Base-by-base conservation (phyloP, 805 yeast genomes). In the Wickerhamomyces pijperi region DNA sequence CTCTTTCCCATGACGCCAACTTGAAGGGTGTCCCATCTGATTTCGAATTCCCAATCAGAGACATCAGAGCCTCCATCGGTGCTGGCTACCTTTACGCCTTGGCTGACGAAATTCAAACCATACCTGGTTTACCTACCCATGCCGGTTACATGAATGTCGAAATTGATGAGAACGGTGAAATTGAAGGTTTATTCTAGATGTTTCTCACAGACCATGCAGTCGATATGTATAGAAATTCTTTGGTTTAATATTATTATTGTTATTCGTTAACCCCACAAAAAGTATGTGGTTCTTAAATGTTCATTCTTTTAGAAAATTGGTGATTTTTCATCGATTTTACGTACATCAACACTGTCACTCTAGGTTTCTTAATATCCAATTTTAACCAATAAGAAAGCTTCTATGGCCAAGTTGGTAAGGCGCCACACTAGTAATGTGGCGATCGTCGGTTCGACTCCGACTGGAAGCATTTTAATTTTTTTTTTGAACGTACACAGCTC, bases 91-190 rank as follows among this genome's bases (percentile, higher is more conserved):
- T 90, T 57, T 92, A 90, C 56, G 97, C 97, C 2, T 71, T 90
- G 51, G 97, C 97, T 15, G 97, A 94, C 41, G 95, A 90, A 63
- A 90, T 90, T 54, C 87, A 82, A 80, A 90, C 98, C 20, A 88
- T 90, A 51, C 98, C 98, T 20, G 98, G 98, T 44, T 68, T 90
- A 56, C 94, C 97, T 41, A 90, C 97, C 9, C 88, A 84, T 59
- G 82, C 94, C 50, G 97, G 97, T 19, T 90, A 83, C 68, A 85
- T 90, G 95, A 84, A 88, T 56, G 96, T 90, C 42, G 98, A 90
- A 62, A 92, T 90, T 39, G 77, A 82, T 59, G 73, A 68, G 15
- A 82, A 85, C 25, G 98, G 97, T 42, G 87, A 87, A 56, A 88
- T 90, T 50, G 95, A 86, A 52, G 97, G 97, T 23, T 70, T 88